These are phyloP conservation scores for Tillandsia fasciculata DNA, from an alignment of 176 grass and related monocot species.

Conservation along the genomic window DNA sequence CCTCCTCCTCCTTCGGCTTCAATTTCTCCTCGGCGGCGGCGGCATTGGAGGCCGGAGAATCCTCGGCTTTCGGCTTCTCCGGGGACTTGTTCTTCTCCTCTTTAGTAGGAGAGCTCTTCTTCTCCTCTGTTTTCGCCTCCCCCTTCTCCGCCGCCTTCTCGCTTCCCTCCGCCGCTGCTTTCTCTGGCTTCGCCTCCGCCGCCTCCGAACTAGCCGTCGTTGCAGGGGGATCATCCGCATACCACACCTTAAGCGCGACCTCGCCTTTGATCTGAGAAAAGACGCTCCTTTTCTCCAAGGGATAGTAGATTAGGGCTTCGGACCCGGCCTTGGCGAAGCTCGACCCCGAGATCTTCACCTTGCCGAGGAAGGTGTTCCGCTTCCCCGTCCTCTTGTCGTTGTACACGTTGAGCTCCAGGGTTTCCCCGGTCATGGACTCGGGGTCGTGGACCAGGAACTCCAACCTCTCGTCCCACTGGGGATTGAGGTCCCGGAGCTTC, in stretches of 20 bases:
- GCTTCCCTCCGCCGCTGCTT: conserved; percentile 14
- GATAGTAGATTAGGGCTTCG: conserved; percentile 79
- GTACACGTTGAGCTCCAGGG: conserved; percentile 92
- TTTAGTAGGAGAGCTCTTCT: conserved; percentile 8
- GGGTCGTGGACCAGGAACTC: conserved; percentile 80
- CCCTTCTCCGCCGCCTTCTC: conserved; percentile 24
- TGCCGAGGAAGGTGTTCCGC: conserved; percentile 76
- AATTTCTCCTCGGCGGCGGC: not conserved
- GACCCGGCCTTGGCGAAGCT: conserved; percentile 49
- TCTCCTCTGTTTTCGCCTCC: conserved; percentile 43
- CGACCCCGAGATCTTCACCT: conserved; percentile 64
- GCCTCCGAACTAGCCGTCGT: conserved; percentile 9
- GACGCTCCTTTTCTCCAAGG: conserved; percentile 90
- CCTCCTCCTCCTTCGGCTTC: conserved; percentile 35
- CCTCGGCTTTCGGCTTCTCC: conserved; percentile 15
- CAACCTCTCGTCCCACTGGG: conserved; percentile 76
- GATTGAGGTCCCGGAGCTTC: conserved; percentile 66
- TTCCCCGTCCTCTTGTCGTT: conserved; percentile 85
- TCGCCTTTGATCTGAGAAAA: conserved; percentile 98
- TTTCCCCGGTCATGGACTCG: conserved; percentile 42
- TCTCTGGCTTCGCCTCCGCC: conserved; percentile 14
- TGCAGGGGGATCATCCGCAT: conserved; percentile 51
- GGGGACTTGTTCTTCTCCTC: conserved; percentile 19
- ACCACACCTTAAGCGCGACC: conserved; percentile 76
- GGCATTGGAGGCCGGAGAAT: not conserved